Percentiles rank a stretch among this genome's conserved stretches.
Conservation (phyloP, 805 yeast genomes). For the Saccharomycopsis malanga region DNA sequence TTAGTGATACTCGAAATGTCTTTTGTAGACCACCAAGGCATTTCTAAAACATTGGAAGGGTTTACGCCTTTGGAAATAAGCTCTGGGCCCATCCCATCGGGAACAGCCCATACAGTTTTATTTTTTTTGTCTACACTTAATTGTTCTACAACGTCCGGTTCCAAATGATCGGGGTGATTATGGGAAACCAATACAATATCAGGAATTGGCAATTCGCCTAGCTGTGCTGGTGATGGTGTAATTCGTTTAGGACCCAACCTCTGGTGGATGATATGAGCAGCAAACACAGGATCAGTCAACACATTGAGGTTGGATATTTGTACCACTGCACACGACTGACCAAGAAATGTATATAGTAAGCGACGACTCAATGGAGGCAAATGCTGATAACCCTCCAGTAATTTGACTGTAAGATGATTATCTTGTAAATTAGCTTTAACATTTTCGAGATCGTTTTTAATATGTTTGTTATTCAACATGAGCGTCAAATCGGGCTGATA, state of each 20-base stretch:
- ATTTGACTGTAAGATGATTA: constrained; percentile 1
- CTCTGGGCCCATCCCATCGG: constrained; percentile 62
- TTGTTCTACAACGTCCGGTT: constrained; percentile 45
- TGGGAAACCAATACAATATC: constrained; percentile 79
- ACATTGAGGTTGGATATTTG: constrained; percentile 68
- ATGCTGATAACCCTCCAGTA: neutral
- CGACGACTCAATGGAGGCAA: constrained; percentile 37
- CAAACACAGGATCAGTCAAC: constrained; percentile 80
- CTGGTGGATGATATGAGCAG: constrained; percentile 53
- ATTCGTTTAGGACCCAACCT: constrained; percentile 78
- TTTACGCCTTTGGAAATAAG: constrained; percentile 47
- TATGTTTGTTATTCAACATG: constrained; percentile 12
- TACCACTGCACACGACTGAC: constrained; percentile 79
- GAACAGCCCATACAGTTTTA: constrained; percentile 82
- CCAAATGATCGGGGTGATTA: constrained; percentile 94
- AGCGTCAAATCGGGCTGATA: constrained; percentile 42
- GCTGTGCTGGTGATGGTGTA: constrained; percentile 63
- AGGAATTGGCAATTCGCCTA: constrained; percentile 58
- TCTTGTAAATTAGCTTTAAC: neutral
- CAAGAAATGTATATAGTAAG: constrained; percentile 80
- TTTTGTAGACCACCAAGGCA: constrained; percentile 88
- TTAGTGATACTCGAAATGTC: constrained; percentile 27
- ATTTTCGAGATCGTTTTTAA: neutral
- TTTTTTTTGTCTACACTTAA: constrained; percentile 25
- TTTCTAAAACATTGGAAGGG: constrained; percentile 55